Evolutionary conservation across 73 alveolate genomes (phyloP).

Genomic region (Paramecium pentaurelia): DNA sequence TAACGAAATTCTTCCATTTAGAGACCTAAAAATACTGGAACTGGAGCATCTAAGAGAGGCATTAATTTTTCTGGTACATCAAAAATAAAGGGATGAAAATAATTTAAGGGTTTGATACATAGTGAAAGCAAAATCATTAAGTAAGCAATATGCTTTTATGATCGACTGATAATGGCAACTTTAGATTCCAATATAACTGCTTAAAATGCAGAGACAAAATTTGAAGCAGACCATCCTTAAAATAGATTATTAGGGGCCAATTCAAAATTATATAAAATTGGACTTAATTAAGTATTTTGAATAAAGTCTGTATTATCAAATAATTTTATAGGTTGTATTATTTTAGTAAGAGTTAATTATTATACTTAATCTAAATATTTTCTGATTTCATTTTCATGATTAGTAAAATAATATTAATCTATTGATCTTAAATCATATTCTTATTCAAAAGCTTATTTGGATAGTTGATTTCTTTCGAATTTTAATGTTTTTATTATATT

Average conservation of each 20-base stretch:
- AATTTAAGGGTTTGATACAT: conserved; percentile 12
- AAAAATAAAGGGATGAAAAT: conserved; percentile 8
- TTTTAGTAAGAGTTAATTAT: neutral
- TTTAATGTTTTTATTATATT: neutral
- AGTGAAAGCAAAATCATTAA: neutral
- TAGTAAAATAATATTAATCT: conserved; percentile 1
- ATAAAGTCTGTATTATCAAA: neutral
- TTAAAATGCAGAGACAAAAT: neutral
- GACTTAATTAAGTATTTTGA: neutral
- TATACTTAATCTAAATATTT: neutral
- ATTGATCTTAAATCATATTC: neutral
- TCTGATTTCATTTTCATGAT: neutral
- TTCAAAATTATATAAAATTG: neutral
- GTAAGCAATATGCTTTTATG: neutral
- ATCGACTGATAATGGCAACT: neutral
- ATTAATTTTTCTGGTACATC: neutral
- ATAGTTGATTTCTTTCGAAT: neutral
- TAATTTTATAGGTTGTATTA: neutral
- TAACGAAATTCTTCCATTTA: neutral
- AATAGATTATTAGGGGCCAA: neutral
- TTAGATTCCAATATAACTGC: neutral
- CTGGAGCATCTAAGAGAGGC: conserved; percentile 42
- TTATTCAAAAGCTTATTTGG: neutral
- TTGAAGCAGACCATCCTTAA: neutral
- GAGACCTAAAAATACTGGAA: conserved; percentile 26